A percentile compares a stretch with the other conserved stretches of the same genome.
Evolutionary conservation across 1,139 yeast genomes (phyloP).

Genomic region (Wickerhamomyces sp.): DNA sequence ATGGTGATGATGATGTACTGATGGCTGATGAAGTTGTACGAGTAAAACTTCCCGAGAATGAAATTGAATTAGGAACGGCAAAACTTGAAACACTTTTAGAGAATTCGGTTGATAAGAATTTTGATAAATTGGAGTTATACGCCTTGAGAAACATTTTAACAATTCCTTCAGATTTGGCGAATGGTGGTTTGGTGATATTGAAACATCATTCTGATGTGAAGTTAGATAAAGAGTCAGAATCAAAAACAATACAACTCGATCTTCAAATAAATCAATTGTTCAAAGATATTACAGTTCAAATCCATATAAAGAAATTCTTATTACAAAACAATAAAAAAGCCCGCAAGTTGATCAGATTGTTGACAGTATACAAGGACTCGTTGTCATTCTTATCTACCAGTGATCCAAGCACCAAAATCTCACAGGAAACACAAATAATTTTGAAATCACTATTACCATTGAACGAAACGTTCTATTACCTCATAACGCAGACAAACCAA

Average conservation of each 20-base stretch:
- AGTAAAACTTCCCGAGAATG: constrained; percentile 31
- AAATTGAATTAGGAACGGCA: constrained; percentile 72
- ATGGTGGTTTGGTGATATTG: constrained; percentile 61
- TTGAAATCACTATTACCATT: constrained; percentile 44
- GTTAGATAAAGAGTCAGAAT: constrained; percentile 23
- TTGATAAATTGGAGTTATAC: constrained; percentile 84
- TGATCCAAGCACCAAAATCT: constrained; percentile 20
- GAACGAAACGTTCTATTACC: constrained; percentile 46
- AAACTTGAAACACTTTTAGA: constrained; percentile 76
- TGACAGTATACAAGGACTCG: constrained; percentile 31
- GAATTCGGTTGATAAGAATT: constrained; percentile 73
- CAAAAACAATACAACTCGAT: constrained; percentile 30
- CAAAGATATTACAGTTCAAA: constrained; percentile 39
- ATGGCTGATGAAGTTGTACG: constrained; percentile 16
- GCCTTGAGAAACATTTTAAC: constrained; percentile 70
- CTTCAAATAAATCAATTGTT: constrained; percentile 34
- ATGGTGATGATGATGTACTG: constrained; percentile 9
- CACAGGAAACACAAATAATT: constrained; percentile 29
- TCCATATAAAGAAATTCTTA: constrained; percentile 39
- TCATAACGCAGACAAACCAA: constrained; percentile 34
- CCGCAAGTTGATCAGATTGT: constrained; percentile 29
- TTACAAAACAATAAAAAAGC: constrained; percentile 38
- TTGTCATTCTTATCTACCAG: constrained; percentile 26
- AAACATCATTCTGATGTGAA: constrained; percentile 62
- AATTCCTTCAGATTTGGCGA: constrained; percentile 58